Percentiles rank a stretch among this genome's conserved stretches.
These are phyloP conservation scores for Pyropia yezoensis DNA, from an alignment of 23 red algal species.

Conservation along the genomic window DNA sequence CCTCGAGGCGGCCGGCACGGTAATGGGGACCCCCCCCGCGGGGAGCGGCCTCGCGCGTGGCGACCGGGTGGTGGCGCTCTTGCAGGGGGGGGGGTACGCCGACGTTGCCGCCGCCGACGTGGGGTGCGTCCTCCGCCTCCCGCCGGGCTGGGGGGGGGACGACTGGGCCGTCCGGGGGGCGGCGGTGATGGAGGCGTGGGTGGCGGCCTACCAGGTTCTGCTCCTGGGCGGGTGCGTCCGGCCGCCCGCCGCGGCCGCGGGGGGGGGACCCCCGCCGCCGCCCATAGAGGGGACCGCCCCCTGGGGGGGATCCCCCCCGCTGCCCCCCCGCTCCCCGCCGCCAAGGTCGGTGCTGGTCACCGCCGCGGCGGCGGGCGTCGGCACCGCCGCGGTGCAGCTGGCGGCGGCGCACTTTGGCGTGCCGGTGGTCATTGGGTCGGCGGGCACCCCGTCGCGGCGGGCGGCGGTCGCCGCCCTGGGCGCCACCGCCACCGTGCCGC, in stretches of 20 bases:
- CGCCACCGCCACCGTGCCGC: conserved; percentile 38
- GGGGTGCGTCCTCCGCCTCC: conserved; percentile 11
- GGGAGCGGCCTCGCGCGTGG: conserved; percentile 20
- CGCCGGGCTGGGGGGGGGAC: not conserved
- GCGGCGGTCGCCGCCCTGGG: conserved; percentile 45
- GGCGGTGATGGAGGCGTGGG: conserved; percentile 70
- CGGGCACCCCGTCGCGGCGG: conserved; percentile 38
- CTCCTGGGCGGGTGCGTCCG: conserved; percentile 18
- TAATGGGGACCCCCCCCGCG: not conserved
- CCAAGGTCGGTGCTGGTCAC: conserved; percentile 70
- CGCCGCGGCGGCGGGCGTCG: conserved; percentile 75
- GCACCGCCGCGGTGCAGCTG: conserved; percentile 66
- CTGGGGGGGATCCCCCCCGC: no score
- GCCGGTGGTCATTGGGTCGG: conserved; percentile 45
- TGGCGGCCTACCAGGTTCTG: conserved; percentile 78
- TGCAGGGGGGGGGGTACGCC: conserved; percentile 77
- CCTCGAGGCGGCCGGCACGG: conserved; percentile 54
- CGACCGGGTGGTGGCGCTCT: conserved; percentile 51
- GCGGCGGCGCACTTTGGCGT: conserved; percentile 38
- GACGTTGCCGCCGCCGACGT: conserved; percentile 38
- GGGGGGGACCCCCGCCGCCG: not conserved
- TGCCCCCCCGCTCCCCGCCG: not conserved
- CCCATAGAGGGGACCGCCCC: no score
- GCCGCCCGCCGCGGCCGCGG: no score
- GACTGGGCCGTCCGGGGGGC: conserved; percentile 31